These are phyloP conservation scores for Nematocida parisii DNA, from an alignment of 371 early-diverging fungal genomes.

Conservation along the genomic window DNA sequence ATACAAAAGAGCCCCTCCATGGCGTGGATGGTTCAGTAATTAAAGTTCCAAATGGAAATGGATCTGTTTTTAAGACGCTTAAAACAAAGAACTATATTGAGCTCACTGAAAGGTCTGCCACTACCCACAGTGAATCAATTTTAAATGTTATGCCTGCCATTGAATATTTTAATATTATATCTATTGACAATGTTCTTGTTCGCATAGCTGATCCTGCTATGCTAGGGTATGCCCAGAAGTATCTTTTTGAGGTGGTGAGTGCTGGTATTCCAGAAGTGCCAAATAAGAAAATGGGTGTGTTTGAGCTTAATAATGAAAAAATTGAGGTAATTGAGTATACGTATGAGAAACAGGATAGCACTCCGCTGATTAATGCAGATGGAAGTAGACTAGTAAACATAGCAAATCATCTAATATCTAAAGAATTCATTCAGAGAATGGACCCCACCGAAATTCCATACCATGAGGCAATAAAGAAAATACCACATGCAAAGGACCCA, in stretches of 20 bases:
- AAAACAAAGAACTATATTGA: conserved; percentile 33
- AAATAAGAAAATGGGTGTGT: conserved; percentile 55
- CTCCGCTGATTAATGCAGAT: neutral
- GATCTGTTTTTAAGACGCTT: conserved; percentile 66
- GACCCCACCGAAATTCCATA: conserved; percentile 24
- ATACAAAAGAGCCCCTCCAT: conserved; percentile 17
- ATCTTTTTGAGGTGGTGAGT: conserved; percentile 60
- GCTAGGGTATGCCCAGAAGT: conserved; percentile 58
- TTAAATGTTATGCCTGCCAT: conserved; percentile 4
- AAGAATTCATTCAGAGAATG: conserved; percentile 60
- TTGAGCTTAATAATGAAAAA: conserved; percentile 15
- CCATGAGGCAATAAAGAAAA: conserved; percentile 67
- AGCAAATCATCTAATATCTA: conserved; percentile 65
- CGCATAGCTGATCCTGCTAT: conserved; percentile 65
- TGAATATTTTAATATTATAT: conserved; percentile 64
- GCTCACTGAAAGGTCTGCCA: neutral
- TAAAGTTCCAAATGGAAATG: conserved; percentile 67
- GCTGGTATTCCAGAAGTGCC: conserved; percentile 63
- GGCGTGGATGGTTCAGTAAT: conserved; percentile 20
- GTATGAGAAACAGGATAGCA: neutral
- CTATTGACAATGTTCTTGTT: conserved; percentile 69
- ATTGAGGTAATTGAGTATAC: conserved; percentile 53
- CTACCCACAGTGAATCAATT: neutral
- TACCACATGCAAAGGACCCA: conserved; percentile 54
- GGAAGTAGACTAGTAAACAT: conserved; percentile 62